These are phyloP conservation scores for Euryodendron excelsum DNA, from an alignment of 148 eudicot species.

Conservation along the genomic window DNA sequence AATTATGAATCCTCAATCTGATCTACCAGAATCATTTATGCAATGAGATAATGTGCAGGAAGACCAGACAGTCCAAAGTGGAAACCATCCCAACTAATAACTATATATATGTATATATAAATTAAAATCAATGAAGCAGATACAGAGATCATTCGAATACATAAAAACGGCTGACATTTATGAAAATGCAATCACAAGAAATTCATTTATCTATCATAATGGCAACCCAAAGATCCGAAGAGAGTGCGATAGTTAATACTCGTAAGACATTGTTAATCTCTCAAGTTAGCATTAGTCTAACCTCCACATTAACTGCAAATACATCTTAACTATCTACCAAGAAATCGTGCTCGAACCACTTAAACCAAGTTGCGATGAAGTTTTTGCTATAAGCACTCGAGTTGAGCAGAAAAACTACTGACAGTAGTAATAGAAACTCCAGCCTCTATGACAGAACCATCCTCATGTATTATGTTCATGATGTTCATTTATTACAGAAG, in stretches of 20 bases:
- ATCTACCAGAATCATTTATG: too few species aligned
- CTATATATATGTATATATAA: too few species aligned
- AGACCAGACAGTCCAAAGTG: too few species aligned
- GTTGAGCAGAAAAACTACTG: background rate
- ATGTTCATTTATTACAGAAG: constrained; percentile 20
- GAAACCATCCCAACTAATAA: too few species aligned
- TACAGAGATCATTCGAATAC: too few species aligned
- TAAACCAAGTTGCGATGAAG: background rate
- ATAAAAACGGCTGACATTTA: too few species aligned
- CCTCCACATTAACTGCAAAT: background rate
- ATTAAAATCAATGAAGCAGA: too few species aligned
- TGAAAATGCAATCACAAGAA: background rate
- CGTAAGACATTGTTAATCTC: background rate
- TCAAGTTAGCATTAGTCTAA: too few species aligned
- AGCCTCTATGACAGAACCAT: background rate
- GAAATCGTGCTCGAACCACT: background rate
- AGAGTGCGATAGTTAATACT: background rate
- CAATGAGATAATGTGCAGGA: too few species aligned
- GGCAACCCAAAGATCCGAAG: background rate
- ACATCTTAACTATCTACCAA: background rate
- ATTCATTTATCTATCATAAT: background rate
- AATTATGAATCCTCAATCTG: too few species aligned
- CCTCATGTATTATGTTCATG: constrained; percentile 1
- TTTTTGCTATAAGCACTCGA: background rate
- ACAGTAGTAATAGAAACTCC: background rate